Base-by-base conservation (phyloP, 139 green algal genomes). In the Haematococcus sp. region DNA sequence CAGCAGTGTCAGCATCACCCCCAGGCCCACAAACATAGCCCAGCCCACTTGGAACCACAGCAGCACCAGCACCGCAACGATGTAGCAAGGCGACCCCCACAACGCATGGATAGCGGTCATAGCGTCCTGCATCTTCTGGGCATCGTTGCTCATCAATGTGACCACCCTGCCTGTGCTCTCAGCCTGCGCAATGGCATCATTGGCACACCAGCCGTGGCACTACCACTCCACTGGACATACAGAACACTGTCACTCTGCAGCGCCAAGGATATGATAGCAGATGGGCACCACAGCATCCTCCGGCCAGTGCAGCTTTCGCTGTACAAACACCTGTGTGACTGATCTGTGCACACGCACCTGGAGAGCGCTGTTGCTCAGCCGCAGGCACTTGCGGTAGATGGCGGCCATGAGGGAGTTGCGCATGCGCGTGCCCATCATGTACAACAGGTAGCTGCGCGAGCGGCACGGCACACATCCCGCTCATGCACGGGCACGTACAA, bases 341-440 rank as follows among this genome's bases (percentile, higher is more conserved):
- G n/a, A n/a, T n/a, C n/a, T n/a, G n/a, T n/a, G n/a, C n/a, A n/a
- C n/a, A n/a, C n/a, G n/a, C 33, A 63, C 74, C 74, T 79, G 74
- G 28, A 84, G 32, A 1, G 76, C 70, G 2, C 44, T 70, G 67
- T 78, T 83, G 75, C 76, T 87, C 27, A 95, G 79, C 9, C 73
- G 66, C 76, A 95, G 75, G 63, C 88, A 90, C 79, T 97, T 97
- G 51, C 91, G 77, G 81, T 97, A 97, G 68, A 97, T 91, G n/a
- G 87, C 86, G 23, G 88, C 86, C 81, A 93, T 97, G 61, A 97
- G 80, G 5, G 76, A 63, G 60, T 91, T 89, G 40, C 86, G 81
- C 81, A 91, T 88, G 32, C 75, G 68, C 7, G 82, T 79, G 51
- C 86, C 86, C 20, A 84, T 61, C 16, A 87, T 43, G 76, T 91